phyloP scores from a whole-genome alignment of 2,329 filamentous ascomycete genomes.

The Phoma sp. region DNA sequence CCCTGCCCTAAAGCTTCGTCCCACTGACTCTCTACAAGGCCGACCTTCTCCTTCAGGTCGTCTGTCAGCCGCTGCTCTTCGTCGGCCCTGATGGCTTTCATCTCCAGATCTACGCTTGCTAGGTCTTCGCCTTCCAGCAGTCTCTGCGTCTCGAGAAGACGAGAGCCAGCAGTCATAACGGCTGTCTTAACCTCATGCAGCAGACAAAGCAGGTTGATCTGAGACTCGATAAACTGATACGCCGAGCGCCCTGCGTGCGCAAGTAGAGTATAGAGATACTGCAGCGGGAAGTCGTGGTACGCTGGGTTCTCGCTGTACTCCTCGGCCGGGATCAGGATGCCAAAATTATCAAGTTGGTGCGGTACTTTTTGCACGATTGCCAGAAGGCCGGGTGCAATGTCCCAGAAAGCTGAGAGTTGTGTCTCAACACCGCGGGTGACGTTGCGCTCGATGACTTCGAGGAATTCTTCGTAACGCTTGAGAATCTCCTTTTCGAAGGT shows the following conservation, averaged over 20 bases:
- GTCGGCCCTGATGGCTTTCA: slow-evolving; percentile 65
- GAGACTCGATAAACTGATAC: slow-evolving; percentile 95
- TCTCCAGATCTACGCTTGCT: slow-evolving; percentile 54
- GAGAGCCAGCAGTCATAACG: slow-evolving; percentile 72
- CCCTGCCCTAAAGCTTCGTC: slow-evolving; percentile 81
- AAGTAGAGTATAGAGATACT: slow-evolving; percentile 87
- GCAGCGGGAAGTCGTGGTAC: slow-evolving; percentile 81
- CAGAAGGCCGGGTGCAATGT: slow-evolving; percentile 86
- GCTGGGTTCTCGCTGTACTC: slow-evolving; percentile 87
- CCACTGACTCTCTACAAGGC: slow-evolving; percentile 91
- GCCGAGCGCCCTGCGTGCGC: slow-evolving; percentile 90
- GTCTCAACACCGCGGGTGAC: slow-evolving; percentile 88
- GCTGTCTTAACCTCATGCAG: slow-evolving; percentile 89
- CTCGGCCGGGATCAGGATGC: slow-evolving; percentile 76
- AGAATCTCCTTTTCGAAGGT: slow-evolving; percentile 76
- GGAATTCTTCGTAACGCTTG: slow-evolving; percentile 77
- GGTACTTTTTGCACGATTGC: slow-evolving; percentile 83
- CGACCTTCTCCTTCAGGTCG: slow-evolving; percentile 92
- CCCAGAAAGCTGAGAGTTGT: slow-evolving; percentile 95
- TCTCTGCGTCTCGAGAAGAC: slow-evolving; percentile 72
- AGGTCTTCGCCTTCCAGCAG: slow-evolving; percentile 49
- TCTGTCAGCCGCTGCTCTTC: slow-evolving; percentile 78
- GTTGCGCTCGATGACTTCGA: slow-evolving; percentile 80
- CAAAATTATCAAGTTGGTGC: slow-evolving; percentile 63
- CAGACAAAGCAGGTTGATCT: slow-evolving; percentile 88